Evolutionary conservation across 805 yeast genomes (phyloP).

Genomic region (Pichia occidentalis): DNA sequence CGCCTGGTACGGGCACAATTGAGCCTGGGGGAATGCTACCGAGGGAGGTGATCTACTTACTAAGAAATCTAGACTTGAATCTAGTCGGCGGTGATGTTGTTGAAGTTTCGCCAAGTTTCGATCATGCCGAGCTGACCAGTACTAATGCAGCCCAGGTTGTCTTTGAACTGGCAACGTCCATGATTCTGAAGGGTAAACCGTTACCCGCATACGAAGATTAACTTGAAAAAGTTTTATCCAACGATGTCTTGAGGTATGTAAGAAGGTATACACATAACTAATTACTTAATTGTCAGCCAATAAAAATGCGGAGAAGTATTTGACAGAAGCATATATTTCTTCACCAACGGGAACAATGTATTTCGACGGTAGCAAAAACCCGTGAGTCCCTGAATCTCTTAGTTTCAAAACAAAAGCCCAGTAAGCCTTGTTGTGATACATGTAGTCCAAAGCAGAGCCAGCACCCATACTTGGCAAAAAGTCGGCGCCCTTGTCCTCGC

Average conservation of each 20-base stretch:
- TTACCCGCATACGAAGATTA: too few relatives aligned
- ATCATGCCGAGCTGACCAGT: constrained; percentile 58
- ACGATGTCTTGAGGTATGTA: not conserved
- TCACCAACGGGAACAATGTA: constrained; percentile 70
- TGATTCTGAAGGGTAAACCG: constrained; percentile 51
- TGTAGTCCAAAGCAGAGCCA: constrained; percentile 74
- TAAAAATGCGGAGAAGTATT: constrained; percentile 54
- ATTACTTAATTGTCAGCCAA: constrained; percentile 21
- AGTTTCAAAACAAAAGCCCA: constrained; percentile 83
- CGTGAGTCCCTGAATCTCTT: constrained; percentile 77
- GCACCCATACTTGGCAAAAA: constrained; percentile 68
- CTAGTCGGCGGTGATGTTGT: constrained; percentile 53
- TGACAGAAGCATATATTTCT: constrained; percentile 63
- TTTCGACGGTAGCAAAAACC: constrained; percentile 68
- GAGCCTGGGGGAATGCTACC: constrained; percentile 57
- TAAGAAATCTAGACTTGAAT: constrained; percentile 41
- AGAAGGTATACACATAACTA: not conserved
- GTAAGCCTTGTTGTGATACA: constrained; percentile 74
- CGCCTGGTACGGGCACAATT: constrained; percentile 54
- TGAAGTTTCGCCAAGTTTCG: constrained; percentile 59
- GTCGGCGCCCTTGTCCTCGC: constrained; percentile 72
- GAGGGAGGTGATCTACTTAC: constrained; percentile 43
- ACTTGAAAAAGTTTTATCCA: not conserved
- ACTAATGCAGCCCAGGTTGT: constrained; percentile 68
- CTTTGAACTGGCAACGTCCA: constrained; percentile 63